A percentile compares a stretch with the other conserved stretches of the same genome.
Evolutionary conservation across 2,329 filamentous ascomycete genomes (phyloP).

Genomic region (Aspergillus intermedius): DNA sequence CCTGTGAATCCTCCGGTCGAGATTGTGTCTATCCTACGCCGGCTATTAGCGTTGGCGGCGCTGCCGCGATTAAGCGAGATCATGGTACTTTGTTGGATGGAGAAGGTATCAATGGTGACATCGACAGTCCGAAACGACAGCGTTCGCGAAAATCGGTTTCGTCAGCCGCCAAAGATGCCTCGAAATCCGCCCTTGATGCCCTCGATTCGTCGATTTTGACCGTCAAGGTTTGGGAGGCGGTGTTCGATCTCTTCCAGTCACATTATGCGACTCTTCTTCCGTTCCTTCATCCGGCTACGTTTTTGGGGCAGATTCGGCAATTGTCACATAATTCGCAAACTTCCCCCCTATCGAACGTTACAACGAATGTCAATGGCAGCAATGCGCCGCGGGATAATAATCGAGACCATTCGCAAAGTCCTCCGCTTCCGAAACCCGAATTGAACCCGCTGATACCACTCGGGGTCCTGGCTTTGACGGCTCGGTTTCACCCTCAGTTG

Average conservation of each 20-base stretch:
- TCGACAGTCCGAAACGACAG: slow-evolving; percentile 38
- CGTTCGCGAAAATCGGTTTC: slow-evolving; percentile 31
- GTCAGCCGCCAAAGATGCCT: slow-evolving; percentile 23
- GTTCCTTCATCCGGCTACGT: slow-evolving; percentile 51
- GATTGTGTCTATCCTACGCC: slow-evolving; percentile 63
- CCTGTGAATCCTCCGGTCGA: slow-evolving; percentile 64
- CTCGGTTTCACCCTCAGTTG: slow-evolving; percentile 48
- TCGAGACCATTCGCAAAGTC: slow-evolving; percentile 25
- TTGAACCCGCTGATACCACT: slow-evolving; percentile 45
- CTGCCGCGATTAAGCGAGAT: slow-evolving; percentile 30
- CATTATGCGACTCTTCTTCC: slow-evolving; percentile 53
- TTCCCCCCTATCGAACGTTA: slow-evolving; percentile 11
- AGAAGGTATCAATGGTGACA: slow-evolving; percentile 36
- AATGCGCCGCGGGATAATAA: slow-evolving; percentile 4
- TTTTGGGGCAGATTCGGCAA: slow-evolving; percentile 44
- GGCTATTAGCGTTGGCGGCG: slow-evolving; percentile 30
- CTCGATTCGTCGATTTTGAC: slow-evolving; percentile 48
- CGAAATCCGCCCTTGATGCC: slow-evolving; percentile 36
- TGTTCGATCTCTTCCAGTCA: slow-evolving; percentile 54
- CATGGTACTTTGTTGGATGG: slow-evolving; percentile 30
- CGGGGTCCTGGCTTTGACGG: slow-evolving; percentile 51
- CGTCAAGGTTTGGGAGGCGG: slow-evolving; percentile 49
- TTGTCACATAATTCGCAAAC: slow-evolving; percentile 21
- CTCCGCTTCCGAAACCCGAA: slow-evolving; percentile 26
- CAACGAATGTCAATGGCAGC: slow-evolving; percentile 6